Percentiles rank a stretch among this genome's conserved stretches.
Conservation (phyloP, 2,329 filamentous ascomycete species). For the Aspergillus niger region DNA sequence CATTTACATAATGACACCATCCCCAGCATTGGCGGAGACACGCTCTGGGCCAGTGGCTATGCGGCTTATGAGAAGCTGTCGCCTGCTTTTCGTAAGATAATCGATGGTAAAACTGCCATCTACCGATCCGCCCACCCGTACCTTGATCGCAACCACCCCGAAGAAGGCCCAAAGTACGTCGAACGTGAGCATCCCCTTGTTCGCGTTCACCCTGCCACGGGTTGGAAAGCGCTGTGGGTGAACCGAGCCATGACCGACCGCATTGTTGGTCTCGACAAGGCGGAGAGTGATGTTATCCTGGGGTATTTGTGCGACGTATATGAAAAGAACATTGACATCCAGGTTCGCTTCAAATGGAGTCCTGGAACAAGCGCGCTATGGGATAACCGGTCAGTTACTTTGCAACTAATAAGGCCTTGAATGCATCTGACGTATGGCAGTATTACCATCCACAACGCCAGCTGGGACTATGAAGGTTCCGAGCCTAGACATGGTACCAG, state of each 20-base stretch:
- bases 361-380: constrained; percentile 62
- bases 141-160: constrained; percentile 63
- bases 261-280: constrained; percentile 69
- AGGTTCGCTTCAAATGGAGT: constrained; percentile 72
- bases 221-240: constrained; percentile 73
- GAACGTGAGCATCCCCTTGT: constrained; percentile 70
- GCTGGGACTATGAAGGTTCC: constrained; percentile 70
- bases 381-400: constrained; percentile 58
- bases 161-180: constrained; percentile 64
- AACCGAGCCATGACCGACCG: constrained; percentile 69
- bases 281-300: constrained; percentile 68
- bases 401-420: background rate
- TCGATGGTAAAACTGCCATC: constrained; percentile 67
- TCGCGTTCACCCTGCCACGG: constrained; percentile 70
- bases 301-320: constrained; percentile 69
- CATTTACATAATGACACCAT: constrained; percentile 71
- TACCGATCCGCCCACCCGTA: constrained; percentile 69
- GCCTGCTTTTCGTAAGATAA: constrained; percentile 68
- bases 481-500: constrained; percentile 71
- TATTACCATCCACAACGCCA: constrained; percentile 73
- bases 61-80: constrained; percentile 73
- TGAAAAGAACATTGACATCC: constrained; percentile 70
- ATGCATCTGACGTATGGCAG: constrained; percentile 35
- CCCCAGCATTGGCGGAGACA: constrained; percentile 67
- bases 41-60: constrained; percentile 72